Evolutionary conservation across 192 early-diverging fungal species (phyloP).

Genomic region (Backusella psychrophila): DNA sequence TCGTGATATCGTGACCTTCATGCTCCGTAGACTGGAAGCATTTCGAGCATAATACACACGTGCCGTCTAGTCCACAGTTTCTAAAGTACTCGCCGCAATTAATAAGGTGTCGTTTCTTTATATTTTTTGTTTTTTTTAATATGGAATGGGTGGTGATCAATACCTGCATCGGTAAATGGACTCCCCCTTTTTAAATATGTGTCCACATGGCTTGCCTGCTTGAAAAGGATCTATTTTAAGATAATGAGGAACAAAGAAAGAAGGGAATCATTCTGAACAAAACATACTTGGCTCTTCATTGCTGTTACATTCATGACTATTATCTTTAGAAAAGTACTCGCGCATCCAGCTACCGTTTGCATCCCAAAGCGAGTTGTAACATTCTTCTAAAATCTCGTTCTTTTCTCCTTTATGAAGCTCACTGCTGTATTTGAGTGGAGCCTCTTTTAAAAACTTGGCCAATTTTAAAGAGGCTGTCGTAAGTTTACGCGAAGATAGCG

Average conservation of each 20-base stretch:
- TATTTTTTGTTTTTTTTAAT: neutral
- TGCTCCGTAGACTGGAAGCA: slow-evolving; percentile 95
- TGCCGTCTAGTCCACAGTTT: slow-evolving; percentile 93
- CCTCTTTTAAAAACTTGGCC: slow-evolving; percentile 26
- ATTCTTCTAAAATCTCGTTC: slow-evolving; percentile 21
- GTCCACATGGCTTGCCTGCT: slow-evolving; percentile 88
- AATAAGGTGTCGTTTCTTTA: neutral
- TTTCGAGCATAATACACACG: slow-evolving; percentile 90
- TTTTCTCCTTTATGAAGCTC: slow-evolving; percentile 3
- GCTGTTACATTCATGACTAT: neutral
- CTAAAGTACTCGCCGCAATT: slow-evolving; percentile 42
- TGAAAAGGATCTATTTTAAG: slow-evolving; percentile 26
- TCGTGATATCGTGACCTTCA: slow-evolving; percentile 88
- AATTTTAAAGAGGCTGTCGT: neutral
- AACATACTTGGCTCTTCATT: slow-evolving; percentile 17
- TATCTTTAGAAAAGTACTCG: slow-evolving; percentile 24
- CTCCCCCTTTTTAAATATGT: slow-evolving; percentile 92
- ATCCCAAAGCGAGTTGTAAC: slow-evolving; percentile 31
- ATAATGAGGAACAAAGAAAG: neutral
- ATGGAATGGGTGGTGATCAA: neutral
- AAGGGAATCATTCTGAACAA: neutral
- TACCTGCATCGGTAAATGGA: slow-evolving; percentile 90
- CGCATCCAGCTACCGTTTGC: slow-evolving; percentile 23
- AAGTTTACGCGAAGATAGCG: slow-evolving; percentile 2
- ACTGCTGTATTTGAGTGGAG: slow-evolving; percentile 17